A percentile compares a stretch with the other conserved stretches of the same genome.
These are phyloP conservation scores for Murraya koenigii DNA, from an alignment of 345 rosid genomes.

Conservation along the genomic window DNA sequence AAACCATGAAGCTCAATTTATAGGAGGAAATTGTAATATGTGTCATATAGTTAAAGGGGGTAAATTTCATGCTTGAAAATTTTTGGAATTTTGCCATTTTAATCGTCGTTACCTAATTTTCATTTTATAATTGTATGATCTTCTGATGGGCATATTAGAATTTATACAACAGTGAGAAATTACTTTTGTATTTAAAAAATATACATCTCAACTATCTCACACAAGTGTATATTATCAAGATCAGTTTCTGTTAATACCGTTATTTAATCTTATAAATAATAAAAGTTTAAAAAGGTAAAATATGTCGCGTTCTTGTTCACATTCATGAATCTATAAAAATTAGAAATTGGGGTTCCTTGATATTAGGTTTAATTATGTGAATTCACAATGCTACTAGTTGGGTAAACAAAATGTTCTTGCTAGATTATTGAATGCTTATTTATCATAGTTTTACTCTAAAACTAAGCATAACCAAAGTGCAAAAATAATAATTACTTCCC, in stretches of 20 bases:
- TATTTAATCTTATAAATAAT: background rate
- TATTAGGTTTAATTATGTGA: background rate
- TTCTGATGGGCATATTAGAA: background rate
- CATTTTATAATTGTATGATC: background rate
- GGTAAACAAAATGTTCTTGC: background rate
- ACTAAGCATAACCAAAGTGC: background rate
- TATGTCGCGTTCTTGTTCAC: background rate
- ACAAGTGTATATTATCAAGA: background rate
- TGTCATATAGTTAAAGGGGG: background rate
- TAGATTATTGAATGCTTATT: no score
- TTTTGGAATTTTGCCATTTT: background rate
- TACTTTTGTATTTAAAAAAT: background rate
- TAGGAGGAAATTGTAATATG: background rate
- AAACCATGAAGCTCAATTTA: conserved; percentile 16
- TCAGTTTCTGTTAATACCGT: background rate
- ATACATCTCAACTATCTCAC: no score
- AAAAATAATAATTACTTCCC: background rate
- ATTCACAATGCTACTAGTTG: background rate
- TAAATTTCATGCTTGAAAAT: background rate
- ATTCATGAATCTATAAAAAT: no score
- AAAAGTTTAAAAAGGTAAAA: background rate
- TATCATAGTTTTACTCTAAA: no score
- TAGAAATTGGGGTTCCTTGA: no score
- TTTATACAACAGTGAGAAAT: background rate
- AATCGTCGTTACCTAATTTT: background rate